Base-by-base conservation (phyloP, 140 eudicot species). In the Anethum foeniculum region DNA sequence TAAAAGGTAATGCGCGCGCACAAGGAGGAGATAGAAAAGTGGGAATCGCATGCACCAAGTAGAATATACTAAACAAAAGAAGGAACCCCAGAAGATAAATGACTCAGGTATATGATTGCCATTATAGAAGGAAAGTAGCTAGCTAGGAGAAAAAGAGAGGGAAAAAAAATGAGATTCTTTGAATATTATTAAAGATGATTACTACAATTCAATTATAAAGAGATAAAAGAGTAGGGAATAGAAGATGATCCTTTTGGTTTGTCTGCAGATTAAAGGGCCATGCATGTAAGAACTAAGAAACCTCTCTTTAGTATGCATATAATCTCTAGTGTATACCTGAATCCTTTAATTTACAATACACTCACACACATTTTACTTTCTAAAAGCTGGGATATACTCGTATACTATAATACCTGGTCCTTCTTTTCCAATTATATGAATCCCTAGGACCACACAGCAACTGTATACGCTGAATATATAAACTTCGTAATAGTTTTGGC, bases 201-300 rank as follows among this genome's bases (percentile, higher is more conserved):
- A 16, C 74, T 14, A 34, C 74, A 68, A 32, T 13, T 68, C 39
- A 14, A 41, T 68, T 30, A 13, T 14, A 41, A 48, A 75, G 36
- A 47, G 69, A 25, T 25, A 46, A 9, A 64, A 48, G 30, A 32
- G 68, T 21, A 77, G 68, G 72, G 88, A 85, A 74, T 85, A 79
- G 85, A 85, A 82, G 79, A 75, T 83, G 79, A 75, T 39, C 78
- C 88, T 82, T 85, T 85, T 81, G 39, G 77, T 82, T 85, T 85
- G 86, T 85, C 88, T 82, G 71, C 48, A 76, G 76, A 81, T 72
- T 62, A 54, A 51, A 60, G 60, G 74, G 77, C 47, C 69, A 47
- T 21, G 19, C 69, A 47, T 21, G 19, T 49, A 11, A 18, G 4
- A 25, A 34, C 38, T 34, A 34, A 34, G 38, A 34, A 8, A 23